phyloP scores from a whole-genome alignment of 2,329 filamentous ascomycete genomes.

The Chaetomium sp. region DNA sequence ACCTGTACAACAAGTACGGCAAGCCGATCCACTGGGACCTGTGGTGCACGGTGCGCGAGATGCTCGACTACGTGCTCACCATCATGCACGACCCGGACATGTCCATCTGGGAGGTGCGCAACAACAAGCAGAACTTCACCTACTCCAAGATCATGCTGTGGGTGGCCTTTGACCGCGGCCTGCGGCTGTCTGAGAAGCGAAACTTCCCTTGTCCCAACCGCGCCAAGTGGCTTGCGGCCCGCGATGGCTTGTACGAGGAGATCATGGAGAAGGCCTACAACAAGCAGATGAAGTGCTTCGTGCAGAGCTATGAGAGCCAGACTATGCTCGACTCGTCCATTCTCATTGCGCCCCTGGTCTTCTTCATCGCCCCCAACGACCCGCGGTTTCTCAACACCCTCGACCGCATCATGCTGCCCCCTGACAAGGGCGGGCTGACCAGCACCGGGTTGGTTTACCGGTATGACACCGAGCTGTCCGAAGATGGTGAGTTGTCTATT shows the following conservation, averaged over 20 bases:
- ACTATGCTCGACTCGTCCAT: conserved; percentile 68
- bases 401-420: conserved; percentile 62
- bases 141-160: conserved; percentile 82
- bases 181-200: conserved; percentile 68
- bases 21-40: conserved; percentile 72
- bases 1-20: conserved; percentile 73
- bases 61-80: conserved; percentile 64
- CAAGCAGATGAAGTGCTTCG: conserved; percentile 59
- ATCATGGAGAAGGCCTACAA: conserved; percentile 76
- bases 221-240: conserved; percentile 55
- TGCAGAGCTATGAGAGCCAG: conserved; percentile 68
- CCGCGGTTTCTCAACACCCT: conserved; percentile 68
- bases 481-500: conserved; percentile 52
- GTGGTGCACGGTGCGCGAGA: conserved; percentile 63
- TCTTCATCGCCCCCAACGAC: conserved; percentile 73
- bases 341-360: conserved; percentile 69
- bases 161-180: conserved; percentile 71
- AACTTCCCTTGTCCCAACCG: conserved; percentile 69
- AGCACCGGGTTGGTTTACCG: conserved; percentile 70
- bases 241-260: conserved; percentile 65
- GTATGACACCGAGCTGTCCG: conserved; percentile 61
- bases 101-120: conserved; percentile 79
- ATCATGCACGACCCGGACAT: conserved; percentile 65
- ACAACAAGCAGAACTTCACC: conserved; percentile 67
- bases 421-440: conserved; percentile 69